These are phyloP conservation scores for Dactylellina sp. DNA, from an alignment of 2,329 filamentous ascomycete genomes.

Conservation along the genomic window DNA sequence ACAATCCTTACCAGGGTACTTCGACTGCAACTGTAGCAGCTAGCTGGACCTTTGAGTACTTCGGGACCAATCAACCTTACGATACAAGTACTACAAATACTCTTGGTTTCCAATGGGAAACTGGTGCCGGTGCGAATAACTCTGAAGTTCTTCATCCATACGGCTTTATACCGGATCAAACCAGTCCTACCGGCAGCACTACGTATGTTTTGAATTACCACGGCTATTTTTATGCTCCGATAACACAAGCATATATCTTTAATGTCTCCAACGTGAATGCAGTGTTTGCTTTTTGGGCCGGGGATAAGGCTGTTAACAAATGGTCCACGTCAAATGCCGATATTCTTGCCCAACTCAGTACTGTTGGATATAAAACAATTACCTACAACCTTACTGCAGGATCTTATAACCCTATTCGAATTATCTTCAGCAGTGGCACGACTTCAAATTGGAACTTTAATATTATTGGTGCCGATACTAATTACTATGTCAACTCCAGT, in stretches of 20 bases:
- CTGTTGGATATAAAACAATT: background rate
- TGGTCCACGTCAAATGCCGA: background rate
- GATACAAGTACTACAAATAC: background rate
- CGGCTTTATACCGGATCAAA: background rate
- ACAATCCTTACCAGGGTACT: constrained; percentile 1
- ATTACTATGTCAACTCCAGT: constrained; percentile 6
- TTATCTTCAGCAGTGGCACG: constrained; percentile 4
- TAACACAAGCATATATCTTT: background rate
- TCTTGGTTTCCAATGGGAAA: constrained; percentile 9
- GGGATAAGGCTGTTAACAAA: background rate
- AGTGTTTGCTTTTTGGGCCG: background rate
- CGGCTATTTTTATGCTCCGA: constrained; percentile 12
- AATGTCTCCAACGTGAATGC: background rate
- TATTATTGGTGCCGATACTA: constrained; percentile 3
- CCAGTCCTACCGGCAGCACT: background rate
- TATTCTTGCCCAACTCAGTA: background rate
- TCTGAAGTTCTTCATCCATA: constrained; percentile 1
- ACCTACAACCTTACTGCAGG: constrained; percentile 1
- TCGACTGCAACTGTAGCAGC: background rate
- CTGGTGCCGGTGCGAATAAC: background rate
- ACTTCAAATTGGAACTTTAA: constrained; percentile 1
- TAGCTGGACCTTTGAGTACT: constrained; percentile 6
- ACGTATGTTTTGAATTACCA: background rate
- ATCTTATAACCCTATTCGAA: background rate
- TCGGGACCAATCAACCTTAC: background rate